phyloP scores from a whole-genome alignment of 202 grass and related monocot genomes.

The Schoenoplectus tabernaemontani region DNA sequence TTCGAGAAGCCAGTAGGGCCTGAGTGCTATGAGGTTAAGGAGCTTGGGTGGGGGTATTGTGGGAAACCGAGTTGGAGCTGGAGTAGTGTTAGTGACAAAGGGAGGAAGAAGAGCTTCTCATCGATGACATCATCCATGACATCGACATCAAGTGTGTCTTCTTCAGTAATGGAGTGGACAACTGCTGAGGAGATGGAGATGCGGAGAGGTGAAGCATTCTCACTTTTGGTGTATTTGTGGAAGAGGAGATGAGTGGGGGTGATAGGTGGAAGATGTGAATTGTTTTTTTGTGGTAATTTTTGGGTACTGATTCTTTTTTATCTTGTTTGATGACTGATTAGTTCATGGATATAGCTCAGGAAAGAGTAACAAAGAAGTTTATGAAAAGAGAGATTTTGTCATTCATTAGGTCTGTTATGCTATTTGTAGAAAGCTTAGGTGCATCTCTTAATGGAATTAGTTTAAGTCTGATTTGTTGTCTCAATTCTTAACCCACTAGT shows the following conservation, averaged over 20 bases:
- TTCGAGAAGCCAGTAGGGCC: constrained; percentile 42
- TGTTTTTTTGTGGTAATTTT: constrained; percentile 3
- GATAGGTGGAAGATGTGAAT: no score
- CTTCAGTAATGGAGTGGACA: constrained; percentile 60
- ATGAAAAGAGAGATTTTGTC: background rate
- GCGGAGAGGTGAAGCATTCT: constrained; percentile 57
- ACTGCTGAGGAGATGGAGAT: constrained; percentile 49
- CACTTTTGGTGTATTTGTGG: constrained; percentile 58
- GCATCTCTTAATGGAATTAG: background rate
- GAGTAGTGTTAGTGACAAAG: constrained; percentile 31
- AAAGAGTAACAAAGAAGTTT: constrained; percentile 7
- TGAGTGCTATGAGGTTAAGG: background rate
- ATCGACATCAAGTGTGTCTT: constrained; percentile 49
- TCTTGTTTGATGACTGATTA: constrained; percentile 20
- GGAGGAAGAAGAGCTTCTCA: constrained; percentile 25
- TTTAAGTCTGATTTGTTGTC: no score
- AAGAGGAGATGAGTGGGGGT: constrained; percentile 37
- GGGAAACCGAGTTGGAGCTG: constrained; percentile 40
- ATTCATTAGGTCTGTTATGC: background rate
- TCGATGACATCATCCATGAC: constrained; percentile 33
- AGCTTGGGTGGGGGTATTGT: background rate
- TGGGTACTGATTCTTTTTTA: constrained; percentile 15
- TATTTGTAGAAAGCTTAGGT: background rate
- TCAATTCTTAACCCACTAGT: no score
- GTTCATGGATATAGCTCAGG: constrained; percentile 23